These are phyloP conservation scores for Triticum dicoccoides DNA, from an alignment of 176 grass and related monocot genomes.

Conservation along the genomic window DNA sequence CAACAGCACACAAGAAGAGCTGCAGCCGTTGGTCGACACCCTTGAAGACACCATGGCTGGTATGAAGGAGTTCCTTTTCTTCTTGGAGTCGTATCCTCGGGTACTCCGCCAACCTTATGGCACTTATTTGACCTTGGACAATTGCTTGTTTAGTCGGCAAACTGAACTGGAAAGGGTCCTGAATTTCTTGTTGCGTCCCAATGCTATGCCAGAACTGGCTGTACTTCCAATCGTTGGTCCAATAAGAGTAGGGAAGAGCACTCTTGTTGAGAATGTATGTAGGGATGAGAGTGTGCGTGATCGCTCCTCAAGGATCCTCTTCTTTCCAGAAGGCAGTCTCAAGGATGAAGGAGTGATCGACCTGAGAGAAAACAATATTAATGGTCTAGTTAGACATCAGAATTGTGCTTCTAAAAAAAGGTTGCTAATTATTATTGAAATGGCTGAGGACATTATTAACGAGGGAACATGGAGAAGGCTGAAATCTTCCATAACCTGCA, in stretches of 20 bases:
- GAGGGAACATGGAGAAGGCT: background rate
- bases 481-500: background rate
- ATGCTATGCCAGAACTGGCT: background rate
- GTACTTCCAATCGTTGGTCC: too few relatives aligned
- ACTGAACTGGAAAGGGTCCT: too few relatives aligned
- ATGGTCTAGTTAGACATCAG: background rate
- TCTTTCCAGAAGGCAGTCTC: background rate
- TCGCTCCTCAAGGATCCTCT: background rate
- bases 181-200: background rate
- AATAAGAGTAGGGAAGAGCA: background rate
- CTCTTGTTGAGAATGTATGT: background rate
- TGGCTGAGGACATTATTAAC: background rate
- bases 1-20: too few relatives aligned
- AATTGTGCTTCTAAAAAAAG: background rate
- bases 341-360: background rate
- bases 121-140: background rate
- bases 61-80: background rate
- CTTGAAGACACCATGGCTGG: too few relatives aligned
- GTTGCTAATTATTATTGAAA: background rate
- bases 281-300: background rate
- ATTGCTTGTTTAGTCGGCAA: too few relatives aligned
- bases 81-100: background rate
- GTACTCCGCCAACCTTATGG: too few relatives aligned
- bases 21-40: too few relatives aligned
- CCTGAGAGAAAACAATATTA: background rate